Evolutionary conservation across 1,284 basidiomycete genomes (phyloP).

Genomic region (Erythrobasidium hasegawianum): DNA sequence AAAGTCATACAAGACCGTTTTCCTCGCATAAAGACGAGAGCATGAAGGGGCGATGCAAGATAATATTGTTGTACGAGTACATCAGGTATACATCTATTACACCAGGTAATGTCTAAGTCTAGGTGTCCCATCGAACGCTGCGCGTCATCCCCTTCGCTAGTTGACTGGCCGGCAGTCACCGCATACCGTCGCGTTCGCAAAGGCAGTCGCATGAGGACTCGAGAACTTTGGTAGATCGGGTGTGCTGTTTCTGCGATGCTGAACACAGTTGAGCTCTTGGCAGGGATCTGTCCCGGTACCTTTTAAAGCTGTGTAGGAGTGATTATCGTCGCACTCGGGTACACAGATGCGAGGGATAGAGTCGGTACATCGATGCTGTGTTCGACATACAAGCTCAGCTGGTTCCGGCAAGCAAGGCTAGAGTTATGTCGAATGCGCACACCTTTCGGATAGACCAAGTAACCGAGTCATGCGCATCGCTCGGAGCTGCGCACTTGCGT

Average conservation of each 20-base stretch:
- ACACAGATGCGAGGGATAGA: neutral
- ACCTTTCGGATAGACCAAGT: slow-evolving; percentile 28
- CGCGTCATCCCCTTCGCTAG: too few species aligned
- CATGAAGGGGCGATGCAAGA: neutral
- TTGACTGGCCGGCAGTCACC: too few species aligned
- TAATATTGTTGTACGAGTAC: neutral
- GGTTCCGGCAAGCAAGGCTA: neutral
- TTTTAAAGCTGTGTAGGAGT: neutral
- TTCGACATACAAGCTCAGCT: neutral
- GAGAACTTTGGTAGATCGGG: neutral
- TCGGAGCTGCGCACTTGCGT: slow-evolving; percentile 5
- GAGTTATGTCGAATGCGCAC: neutral
- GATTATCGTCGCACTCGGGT: neutral
- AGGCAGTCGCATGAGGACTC: neutral
- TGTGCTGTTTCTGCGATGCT: neutral
- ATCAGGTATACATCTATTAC: too few species aligned
- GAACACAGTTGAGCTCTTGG: slow-evolving; percentile 6
- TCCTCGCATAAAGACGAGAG: slow-evolving; percentile 13
- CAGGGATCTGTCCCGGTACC: neutral
- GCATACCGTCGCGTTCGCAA: too few species aligned
- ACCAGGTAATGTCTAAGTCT: too few species aligned
- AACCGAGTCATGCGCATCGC: neutral
- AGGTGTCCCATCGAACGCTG: too few species aligned
- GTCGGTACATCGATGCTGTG: slow-evolving; percentile 9
- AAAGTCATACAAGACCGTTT: slow-evolving; percentile 20